A percentile compares a stretch with the other conserved stretches of the same genome.
Evolutionary conservation across 345 rosid genomes (phyloP).

Genomic region (Geranium brycei): DNA sequence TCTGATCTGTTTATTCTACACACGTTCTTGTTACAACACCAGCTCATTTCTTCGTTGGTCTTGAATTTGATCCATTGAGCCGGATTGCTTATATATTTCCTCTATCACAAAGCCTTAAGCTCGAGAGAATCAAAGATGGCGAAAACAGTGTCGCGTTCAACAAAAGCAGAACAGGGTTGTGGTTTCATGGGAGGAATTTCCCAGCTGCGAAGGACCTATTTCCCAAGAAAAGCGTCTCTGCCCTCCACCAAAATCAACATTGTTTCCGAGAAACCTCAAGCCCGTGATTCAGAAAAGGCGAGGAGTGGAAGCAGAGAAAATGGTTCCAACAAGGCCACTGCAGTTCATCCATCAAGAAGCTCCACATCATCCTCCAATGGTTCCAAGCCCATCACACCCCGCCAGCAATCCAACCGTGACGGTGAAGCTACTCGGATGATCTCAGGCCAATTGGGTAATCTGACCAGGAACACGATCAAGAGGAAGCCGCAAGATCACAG

Average conservation of each 20-base stretch:
- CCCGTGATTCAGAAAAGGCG: not conserved
- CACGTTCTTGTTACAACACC: too few relatives aligned
- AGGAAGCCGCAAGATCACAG: slow-evolving; percentile 17
- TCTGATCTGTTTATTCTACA: not conserved
- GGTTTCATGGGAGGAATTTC: not conserved
- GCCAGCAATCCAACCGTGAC: slow-evolving; percentile 5
- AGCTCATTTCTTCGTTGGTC: too few relatives aligned
- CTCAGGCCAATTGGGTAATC: slow-evolving; percentile 26
- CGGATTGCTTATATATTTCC: not conserved
- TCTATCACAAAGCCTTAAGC: too few relatives aligned
- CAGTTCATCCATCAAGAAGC: not conserved
- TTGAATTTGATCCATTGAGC: not conserved
- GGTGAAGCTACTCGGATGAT: slow-evolving; percentile 22
- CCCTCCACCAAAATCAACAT: not conserved
- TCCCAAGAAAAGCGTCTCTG: not conserved
- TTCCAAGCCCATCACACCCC: not conserved
- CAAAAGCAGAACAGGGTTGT: not conserved
- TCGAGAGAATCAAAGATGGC: not conserved
- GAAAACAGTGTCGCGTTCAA: not conserved
- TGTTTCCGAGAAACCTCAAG: not conserved
- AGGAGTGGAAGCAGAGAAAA: not conserved
- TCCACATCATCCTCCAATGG: not conserved
- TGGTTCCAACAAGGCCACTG: not conserved
- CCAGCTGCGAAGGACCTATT: not conserved
- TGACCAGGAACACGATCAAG: slow-evolving; percentile 14